phyloP scores from a whole-genome alignment of 2,329 filamentous ascomycete species.

The Trichoderma pleuroti region DNA sequence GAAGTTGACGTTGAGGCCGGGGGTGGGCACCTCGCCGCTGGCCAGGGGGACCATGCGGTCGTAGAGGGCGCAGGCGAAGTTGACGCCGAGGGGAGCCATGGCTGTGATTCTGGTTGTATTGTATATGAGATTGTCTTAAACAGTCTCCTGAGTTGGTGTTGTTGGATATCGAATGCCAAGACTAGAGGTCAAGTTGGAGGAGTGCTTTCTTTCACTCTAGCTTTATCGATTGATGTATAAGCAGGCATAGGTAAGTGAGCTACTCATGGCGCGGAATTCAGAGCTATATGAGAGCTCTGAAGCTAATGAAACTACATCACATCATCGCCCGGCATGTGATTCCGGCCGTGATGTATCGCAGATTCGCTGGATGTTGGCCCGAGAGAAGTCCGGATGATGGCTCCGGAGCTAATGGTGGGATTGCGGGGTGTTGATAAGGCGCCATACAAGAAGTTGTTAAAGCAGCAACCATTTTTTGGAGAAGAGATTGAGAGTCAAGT shows the following conservation, averaged over 20 bases:
- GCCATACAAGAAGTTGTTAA: background rate
- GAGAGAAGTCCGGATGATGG: background rate
- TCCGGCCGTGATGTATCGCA: background rate
- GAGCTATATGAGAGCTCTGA: background rate
- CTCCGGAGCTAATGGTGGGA: background rate
- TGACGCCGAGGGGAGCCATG: conserved; percentile 9
- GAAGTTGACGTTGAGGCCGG: conserved; percentile 14
- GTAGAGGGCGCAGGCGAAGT: conserved; percentile 14
- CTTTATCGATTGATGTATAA: background rate
- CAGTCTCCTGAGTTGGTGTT: background rate
- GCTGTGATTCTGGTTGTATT: background rate
- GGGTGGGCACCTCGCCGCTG: conserved; percentile 7
- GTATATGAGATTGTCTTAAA: background rate
- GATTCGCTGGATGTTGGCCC: background rate
- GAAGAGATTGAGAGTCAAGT: background rate
- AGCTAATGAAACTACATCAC: background rate
- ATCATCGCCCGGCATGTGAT: background rate
- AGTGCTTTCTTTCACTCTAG: background rate
- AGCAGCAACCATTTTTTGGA: background rate
- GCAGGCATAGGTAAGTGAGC: background rate
- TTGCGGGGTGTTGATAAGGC: background rate
- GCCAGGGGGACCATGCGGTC: conserved; percentile 11
- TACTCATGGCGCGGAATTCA: background rate
- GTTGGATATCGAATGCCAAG: background rate
- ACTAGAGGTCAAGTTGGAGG: background rate